Base-by-base conservation (phyloP, 163 green algal species). In the Scenedesmus sp. region DNA sequence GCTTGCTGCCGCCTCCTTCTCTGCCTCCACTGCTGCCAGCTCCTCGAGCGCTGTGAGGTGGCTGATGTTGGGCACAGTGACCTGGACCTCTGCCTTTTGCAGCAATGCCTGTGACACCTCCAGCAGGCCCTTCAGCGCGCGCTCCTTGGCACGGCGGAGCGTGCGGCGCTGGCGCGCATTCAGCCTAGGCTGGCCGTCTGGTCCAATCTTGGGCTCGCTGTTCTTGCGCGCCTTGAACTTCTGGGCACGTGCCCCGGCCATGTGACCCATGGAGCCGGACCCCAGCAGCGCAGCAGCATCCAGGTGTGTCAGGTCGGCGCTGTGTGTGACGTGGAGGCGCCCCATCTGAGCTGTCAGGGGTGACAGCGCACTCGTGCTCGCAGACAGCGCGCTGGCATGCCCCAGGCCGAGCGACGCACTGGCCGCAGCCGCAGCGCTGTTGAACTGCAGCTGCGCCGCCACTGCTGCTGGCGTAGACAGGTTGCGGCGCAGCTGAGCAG, bases 101-200 rank as follows among this genome's bases (percentile, higher is more conserved):
- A 95, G 83, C 59, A 93, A 81, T 40, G 80, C 83, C 87, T 93
- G 91, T 40, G 42, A 93, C 70, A 84, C 86, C 81, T 92, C 94
- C 72, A 95, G 88, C 73, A 96, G 79, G 3, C 93, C 94, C 65
- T 94, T 93, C 56, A 96, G 93, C 7, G 93, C 94, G 0, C 94
- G 92, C 92, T 96, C 94, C 86, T 93, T 93, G 3, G 94, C 94
- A 4, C 94, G 85, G 44, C 94, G 92, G 89, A 96, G 92, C 7
- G 94, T 96, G 33, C 94, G 91, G 37, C 94, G 94, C 93, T 96
- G 94, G 3, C 94, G 94, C 10, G 94, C 93, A 83, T 96, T 96
- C 0, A 96, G 81, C 40, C 93, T 89, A 9, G 93, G 89, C 70
- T 92, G 89, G 16, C 91, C 92, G 26, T 94, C 93, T 0, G 80